Conservation (phyloP, 2,329 filamentous ascomycete genomes). For the Alternaria hordeiaustralica region DNA sequence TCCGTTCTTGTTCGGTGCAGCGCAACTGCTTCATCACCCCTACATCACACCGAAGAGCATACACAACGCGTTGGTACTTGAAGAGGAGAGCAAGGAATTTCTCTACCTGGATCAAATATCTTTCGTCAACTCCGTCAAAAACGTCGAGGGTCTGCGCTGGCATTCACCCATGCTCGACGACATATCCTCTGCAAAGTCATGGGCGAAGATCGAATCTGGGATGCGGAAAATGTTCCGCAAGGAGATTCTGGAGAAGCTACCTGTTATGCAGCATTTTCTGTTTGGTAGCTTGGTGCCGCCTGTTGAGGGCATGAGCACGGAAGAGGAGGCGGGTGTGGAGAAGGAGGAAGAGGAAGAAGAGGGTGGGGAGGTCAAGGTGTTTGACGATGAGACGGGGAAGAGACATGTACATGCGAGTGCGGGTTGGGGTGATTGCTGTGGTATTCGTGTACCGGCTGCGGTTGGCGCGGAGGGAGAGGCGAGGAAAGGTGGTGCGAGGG, state of each 20-base stretch:
- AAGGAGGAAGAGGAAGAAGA: slow-evolving; percentile 52
- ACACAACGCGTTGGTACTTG: slow-evolving; percentile 85
- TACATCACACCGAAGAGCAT: slow-evolving; percentile 65
- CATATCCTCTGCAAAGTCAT: slow-evolving; percentile 87
- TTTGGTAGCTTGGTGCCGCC: slow-evolving; percentile 88
- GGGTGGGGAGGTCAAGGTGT: slow-evolving; percentile 59
- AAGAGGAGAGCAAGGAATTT: slow-evolving; percentile 83
- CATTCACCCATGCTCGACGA: slow-evolving; percentile 98
- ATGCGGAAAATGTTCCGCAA: slow-evolving; percentile 97
- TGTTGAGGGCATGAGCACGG: slow-evolving; percentile 77
- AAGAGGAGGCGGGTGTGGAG: slow-evolving; percentile 58
- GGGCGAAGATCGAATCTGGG: slow-evolving; percentile 90
- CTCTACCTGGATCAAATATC: slow-evolving; percentile 91
- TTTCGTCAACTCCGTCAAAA: slow-evolving; percentile 97
- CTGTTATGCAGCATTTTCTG: slow-evolving; percentile 98
- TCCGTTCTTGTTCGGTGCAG: slow-evolving; percentile 59
- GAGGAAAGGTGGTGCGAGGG: slow-evolving; percentile 70
- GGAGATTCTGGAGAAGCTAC: slow-evolving; percentile 90
- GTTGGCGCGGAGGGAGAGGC: slow-evolving; percentile 89
- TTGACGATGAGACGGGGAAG: slow-evolving; percentile 69
- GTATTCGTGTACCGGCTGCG: slow-evolving; percentile 95
- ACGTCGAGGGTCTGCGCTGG: slow-evolving; percentile 91
- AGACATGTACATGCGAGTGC: slow-evolving; percentile 72
- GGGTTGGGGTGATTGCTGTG: slow-evolving; percentile 94
- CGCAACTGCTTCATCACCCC: slow-evolving; percentile 69